phyloP scores from a whole-genome alignment of 768 basidiomycete genomes.

The Gautieria morchelliformis region DNA sequence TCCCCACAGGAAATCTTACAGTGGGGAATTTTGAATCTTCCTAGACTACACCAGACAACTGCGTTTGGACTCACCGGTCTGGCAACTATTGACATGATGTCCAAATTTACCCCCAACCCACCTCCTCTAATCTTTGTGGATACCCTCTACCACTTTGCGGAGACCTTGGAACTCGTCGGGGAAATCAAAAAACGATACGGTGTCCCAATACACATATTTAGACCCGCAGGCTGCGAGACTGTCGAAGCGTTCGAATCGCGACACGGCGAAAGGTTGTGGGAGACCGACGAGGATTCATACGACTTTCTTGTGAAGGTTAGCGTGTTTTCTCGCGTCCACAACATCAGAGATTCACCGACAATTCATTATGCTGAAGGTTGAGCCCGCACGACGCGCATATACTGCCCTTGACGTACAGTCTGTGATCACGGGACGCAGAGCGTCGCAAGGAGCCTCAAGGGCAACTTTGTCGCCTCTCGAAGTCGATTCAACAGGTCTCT shows the following conservation, averaged over 20 bases:
- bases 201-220: slow-evolving; percentile 67
- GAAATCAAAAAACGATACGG: slow-evolving; percentile 71
- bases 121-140: slow-evolving; percentile 94
- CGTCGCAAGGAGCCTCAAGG: slow-evolving; percentile 89
- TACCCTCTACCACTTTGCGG: slow-evolving; percentile 91
- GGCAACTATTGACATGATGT: slow-evolving; percentile 90
- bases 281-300: slow-evolving; percentile 76
- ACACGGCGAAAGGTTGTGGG: slow-evolving; percentile 80
- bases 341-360: not conserved
- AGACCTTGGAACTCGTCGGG: slow-evolving; percentile 84
- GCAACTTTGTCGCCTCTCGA: slow-evolving; percentile 77
- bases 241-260: slow-evolving; percentile 68
- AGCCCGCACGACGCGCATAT: slow-evolving; percentile 87
- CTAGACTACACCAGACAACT: slow-evolving; percentile 84
- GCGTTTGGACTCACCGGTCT: slow-evolving; percentile 95
- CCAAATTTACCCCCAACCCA: slow-evolving; percentile 55
- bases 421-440: slow-evolving; percentile 91
- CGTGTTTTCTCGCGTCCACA: slow-evolving; percentile 12
- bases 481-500: slow-evolving; percentile 77
- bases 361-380: slow-evolving; percentile 47
- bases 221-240: slow-evolving; percentile 60
- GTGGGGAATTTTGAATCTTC: slow-evolving; percentile 78
- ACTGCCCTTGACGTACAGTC: slow-evolving; percentile 65
- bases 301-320: slow-evolving; percentile 89
- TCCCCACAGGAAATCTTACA: slow-evolving; percentile 75